These are phyloP conservation scores for Zychaea mexicana DNA, from an alignment of 371 early-diverging fungal genomes.

Conservation along the genomic window DNA sequence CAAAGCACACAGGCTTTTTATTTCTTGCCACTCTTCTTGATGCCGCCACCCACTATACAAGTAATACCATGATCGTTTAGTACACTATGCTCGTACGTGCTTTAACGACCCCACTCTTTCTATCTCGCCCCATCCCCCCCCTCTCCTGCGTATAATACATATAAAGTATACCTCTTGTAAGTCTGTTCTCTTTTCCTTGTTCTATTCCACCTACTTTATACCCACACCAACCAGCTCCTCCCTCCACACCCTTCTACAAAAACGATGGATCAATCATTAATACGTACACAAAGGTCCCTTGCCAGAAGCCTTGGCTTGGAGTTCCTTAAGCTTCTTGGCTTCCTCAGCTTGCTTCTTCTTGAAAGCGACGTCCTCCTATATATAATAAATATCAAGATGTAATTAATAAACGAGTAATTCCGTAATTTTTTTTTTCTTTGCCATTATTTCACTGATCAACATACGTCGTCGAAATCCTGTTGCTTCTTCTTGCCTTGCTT, in stretches of 20 bases:
- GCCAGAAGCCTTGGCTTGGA: slow-evolving; percentile 76
- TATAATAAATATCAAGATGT: background rate
- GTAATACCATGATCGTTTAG: background rate
- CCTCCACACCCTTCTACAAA: background rate
- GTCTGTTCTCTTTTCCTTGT: too few relatives aligned
- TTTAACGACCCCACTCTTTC: too few relatives aligned
- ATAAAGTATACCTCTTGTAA: too few relatives aligned
- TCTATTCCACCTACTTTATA: too few relatives aligned
- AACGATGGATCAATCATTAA: too few relatives aligned
- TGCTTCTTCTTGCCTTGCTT: slow-evolving; percentile 29
- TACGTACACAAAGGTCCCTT: slow-evolving; percentile 78
- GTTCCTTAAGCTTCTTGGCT: slow-evolving; percentile 77
- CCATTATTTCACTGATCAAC: too few relatives aligned
- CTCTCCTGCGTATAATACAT: too few relatives aligned
- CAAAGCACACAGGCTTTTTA: slow-evolving; percentile 43
- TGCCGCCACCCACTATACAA: slow-evolving; percentile 64
- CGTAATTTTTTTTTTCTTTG: background rate
- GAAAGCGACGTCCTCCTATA: slow-evolving; percentile 32
- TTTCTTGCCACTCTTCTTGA: slow-evolving; percentile 84
- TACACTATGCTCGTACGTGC: background rate
- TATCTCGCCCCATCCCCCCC: background rate
- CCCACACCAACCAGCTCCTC: too few relatives aligned
- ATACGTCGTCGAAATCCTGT: slow-evolving; percentile 19
- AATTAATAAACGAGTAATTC: background rate
- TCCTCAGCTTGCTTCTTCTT: slow-evolving; percentile 86